phyloP scores from a whole-genome alignment of 2,329 filamentous ascomycete species.

The Fusarium foetens region DNA sequence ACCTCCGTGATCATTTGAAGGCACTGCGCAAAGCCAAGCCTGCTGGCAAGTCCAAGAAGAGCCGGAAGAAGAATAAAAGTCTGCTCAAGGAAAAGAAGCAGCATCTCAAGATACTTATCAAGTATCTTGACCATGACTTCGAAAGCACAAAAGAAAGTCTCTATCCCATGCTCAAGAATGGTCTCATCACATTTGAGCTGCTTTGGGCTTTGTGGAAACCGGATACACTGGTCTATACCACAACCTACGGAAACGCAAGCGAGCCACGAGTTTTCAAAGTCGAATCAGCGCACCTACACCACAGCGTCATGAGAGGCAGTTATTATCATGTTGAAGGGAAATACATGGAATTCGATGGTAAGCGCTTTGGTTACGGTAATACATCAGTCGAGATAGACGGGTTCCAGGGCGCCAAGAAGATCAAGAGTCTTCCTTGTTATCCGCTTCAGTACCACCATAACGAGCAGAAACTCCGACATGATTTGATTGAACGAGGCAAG shows the following conservation, averaged over 20 bases:
- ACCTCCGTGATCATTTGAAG: conserved; percentile 73
- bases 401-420: conserved; percentile 85
- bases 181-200: conserved; percentile 88
- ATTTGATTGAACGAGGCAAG: conserved; percentile 82
- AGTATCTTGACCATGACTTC: conserved; percentile 85
- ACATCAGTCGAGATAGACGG: conserved; percentile 74
- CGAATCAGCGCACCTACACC: conserved; percentile 77
- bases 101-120: conserved; percentile 77
- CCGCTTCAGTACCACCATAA: conserved; percentile 84
- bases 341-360: conserved; percentile 91
- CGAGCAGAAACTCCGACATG: conserved; percentile 68
- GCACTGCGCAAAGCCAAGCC: conserved; percentile 69
- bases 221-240: conserved; percentile 80
- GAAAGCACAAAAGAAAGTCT: conserved; percentile 79
- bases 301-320: conserved; percentile 74
- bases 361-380: conserved; percentile 80
- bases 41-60: conserved; percentile 60
- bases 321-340: conserved; percentile 81
- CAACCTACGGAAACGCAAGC: conserved; percentile 79
- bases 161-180: conserved; percentile 81
- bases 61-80: conserved; percentile 70
- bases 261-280: conserved; percentile 86
- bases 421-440: conserved; percentile 80
- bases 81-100: conserved; percentile 66
- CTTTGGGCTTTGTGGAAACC: conserved; percentile 92